These are phyloP conservation scores for Aspergillus cavernicola DNA, from an alignment of 495 filamentous ascomycete genomes.

Conservation along the genomic window DNA sequence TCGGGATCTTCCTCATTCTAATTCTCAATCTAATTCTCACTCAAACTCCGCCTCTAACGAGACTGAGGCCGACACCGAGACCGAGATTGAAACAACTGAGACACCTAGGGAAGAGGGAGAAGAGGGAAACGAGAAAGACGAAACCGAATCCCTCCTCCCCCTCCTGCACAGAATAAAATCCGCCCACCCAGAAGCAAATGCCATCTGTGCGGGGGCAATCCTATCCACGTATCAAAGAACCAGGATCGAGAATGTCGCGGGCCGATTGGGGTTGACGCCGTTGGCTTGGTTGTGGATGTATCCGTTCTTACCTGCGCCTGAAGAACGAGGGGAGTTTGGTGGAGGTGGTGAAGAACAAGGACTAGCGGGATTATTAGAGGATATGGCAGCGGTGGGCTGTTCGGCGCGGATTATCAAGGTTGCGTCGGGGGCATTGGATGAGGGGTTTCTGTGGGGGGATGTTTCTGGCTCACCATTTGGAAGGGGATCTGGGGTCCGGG, in stretches of 20 bases:
- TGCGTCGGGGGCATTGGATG: constrained; percentile 83
- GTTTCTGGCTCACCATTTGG: constrained; percentile 42
- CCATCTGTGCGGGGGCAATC: constrained; percentile 86
- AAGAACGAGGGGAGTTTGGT: constrained; percentile 15
- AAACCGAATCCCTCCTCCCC: constrained; percentile 81
- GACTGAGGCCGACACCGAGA: not conserved
- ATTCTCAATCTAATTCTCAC: constrained; percentile 14
- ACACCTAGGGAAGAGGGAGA: too few relatives aligned
- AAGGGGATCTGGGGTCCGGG: constrained; percentile 41
- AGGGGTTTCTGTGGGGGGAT: constrained; percentile 77
- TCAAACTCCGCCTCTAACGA: constrained; percentile 15
- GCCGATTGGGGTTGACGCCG: constrained; percentile 70
- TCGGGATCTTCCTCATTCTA: constrained; percentile 20
- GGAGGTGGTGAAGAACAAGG: constrained; percentile 27
- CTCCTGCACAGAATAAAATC: constrained; percentile 61
- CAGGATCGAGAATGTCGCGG: constrained; percentile 81
- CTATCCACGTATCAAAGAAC: constrained; percentile 94
- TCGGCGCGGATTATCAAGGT: constrained; percentile 92
- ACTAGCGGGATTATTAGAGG: constrained; percentile 63
- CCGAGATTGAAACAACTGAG: too few relatives aligned
- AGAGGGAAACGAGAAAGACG: constrained; percentile 47
- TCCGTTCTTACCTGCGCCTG: constrained; percentile 58
- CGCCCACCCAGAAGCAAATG: constrained; percentile 72
- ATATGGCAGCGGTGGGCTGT: constrained; percentile 74
- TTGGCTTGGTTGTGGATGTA: constrained; percentile 91